Evolutionary conservation across 2,329 filamentous ascomycete genomes (phyloP).

Genomic region (Fusarium devonianum): DNA sequence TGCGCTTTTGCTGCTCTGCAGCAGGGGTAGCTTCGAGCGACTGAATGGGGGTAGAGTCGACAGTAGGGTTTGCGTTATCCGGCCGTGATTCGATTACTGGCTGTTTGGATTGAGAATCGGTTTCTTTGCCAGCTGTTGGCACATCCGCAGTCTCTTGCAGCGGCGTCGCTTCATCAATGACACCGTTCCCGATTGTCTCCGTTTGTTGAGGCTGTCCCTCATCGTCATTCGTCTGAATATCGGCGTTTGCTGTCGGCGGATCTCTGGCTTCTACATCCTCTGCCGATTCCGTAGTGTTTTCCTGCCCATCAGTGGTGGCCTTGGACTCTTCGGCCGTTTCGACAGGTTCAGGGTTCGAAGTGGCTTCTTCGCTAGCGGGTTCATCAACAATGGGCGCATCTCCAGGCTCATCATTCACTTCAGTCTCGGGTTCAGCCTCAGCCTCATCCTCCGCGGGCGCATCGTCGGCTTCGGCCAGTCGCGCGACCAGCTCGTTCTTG

Average conservation of each 20-base stretch:
- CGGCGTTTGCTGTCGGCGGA: neutral
- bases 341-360: neutral
- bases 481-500: conserved; percentile 74
- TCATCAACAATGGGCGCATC: conserved; percentile 17
- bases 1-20: conserved; percentile 63
- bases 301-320: too few relatives aligned
- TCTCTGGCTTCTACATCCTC: conserved; percentile 2
- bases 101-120: conserved; percentile 15
- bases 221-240: conserved; percentile 7
- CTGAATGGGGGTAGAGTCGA: conserved; percentile 16
- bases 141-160: conserved; percentile 5
- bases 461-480: conserved; percentile 53
- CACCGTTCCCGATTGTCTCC: conserved; percentile 17
- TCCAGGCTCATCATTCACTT: too few relatives aligned
- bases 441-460: conserved; percentile 9
- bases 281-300: conserved; percentile 4
- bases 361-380: conserved; percentile 1
- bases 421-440: conserved; percentile 15
- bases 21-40: conserved; percentile 18
- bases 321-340: conserved; percentile 16
- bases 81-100: conserved; percentile 11
- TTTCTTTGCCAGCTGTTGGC: conserved; percentile 11
- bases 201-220: conserved; percentile 5
- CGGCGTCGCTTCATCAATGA: conserved; percentile 8
- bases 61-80: conserved; percentile 16